Evolutionary conservation across 352 stramenopile genomes (phyloP).

Genomic region (Phytophthora citricola): DNA sequence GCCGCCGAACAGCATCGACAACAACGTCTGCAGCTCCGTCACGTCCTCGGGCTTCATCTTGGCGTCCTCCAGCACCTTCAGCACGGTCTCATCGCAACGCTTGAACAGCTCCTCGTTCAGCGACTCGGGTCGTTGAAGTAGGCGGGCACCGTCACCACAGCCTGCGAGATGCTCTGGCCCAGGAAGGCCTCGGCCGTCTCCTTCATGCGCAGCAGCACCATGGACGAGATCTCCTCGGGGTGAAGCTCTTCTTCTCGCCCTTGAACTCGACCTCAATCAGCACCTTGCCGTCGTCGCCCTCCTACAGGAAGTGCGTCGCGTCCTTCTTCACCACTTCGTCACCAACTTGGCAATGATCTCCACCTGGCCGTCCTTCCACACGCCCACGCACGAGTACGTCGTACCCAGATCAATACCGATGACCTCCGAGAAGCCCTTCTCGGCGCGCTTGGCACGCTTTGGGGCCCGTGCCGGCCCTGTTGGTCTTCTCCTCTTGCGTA

Average conservation of each 20-base stretch:
- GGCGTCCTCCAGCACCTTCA: too few relatives aligned
- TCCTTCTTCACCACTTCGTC: conserved; percentile 93
- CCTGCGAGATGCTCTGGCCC: conserved; percentile 70
- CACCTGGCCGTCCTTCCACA: conserved; percentile 79
- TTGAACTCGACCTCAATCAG: conserved; percentile 89
- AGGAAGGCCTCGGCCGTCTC: conserved; percentile 82
- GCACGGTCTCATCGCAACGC: too few relatives aligned
- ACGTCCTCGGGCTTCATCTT: too few relatives aligned
- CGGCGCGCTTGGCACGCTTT: conserved; percentile 76
- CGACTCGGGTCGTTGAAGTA: conserved; percentile 67
- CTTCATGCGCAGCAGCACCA: conserved; percentile 88
- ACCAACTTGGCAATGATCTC: conserved; percentile 89
- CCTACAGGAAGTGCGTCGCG: conserved; percentile 73
- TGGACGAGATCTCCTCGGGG: conserved; percentile 90
- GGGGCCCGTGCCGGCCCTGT: conserved; percentile 75
- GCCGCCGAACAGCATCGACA: conserved; percentile 48
- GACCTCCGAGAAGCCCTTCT: conserved; percentile 88
- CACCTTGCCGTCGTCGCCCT: conserved; percentile 79
- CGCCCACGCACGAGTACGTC: conserved; percentile 84
- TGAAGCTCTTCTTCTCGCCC: conserved; percentile 80
- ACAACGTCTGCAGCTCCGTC: too few relatives aligned
- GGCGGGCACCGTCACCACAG: conserved; percentile 70
- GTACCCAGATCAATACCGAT: conserved; percentile 90
- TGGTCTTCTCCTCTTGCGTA: conserved; percentile 79
- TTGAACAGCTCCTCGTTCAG: too few relatives aligned